Evolutionary conservation across 345 rosid genomes (phyloP).

Genomic region (Ceriops zippeliana): DNA sequence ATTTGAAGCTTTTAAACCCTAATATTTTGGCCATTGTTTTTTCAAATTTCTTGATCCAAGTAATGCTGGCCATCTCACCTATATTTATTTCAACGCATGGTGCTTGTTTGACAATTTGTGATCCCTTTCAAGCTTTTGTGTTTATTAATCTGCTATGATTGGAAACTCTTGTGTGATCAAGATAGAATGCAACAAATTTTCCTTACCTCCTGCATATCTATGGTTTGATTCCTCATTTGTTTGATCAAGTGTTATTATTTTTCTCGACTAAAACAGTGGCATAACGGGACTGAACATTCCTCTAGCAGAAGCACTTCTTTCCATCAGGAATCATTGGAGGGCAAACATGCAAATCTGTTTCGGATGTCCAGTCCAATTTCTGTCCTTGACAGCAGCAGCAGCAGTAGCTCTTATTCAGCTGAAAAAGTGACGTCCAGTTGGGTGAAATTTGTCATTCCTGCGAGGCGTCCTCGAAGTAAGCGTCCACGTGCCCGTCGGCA

Average conservation of each 20-base stretch:
- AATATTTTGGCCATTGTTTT: neutral
- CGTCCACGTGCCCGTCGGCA: conserved; percentile 38
- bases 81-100: neutral
- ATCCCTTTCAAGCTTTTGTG: too few relatives aligned
- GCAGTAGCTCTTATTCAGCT: conserved; percentile 48
- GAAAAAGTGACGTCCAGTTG: conserved; percentile 31
- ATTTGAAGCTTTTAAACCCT: neutral
- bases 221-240: conserved; percentile 6
- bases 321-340: conserved; percentile 26
- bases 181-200: too few relatives aligned
- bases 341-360: conserved; percentile 41
- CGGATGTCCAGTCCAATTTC: conserved; percentile 67
- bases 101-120: too few relatives aligned
- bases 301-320: conserved; percentile 30
- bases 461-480: conserved; percentile 78
- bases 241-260: conserved; percentile 29
- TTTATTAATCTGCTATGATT: too few relatives aligned
- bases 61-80: neutral
- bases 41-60: neutral
- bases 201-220: neutral
- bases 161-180: too few relatives aligned
- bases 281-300: conserved; percentile 32
- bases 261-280: conserved; percentile 29
- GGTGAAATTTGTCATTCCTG: conserved; percentile 33
- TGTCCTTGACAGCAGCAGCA: conserved; percentile 53